Evolutionary conservation across 768 basidiomycete genomes (phyloP).

Genomic region (Leccinum disarticulatum): DNA sequence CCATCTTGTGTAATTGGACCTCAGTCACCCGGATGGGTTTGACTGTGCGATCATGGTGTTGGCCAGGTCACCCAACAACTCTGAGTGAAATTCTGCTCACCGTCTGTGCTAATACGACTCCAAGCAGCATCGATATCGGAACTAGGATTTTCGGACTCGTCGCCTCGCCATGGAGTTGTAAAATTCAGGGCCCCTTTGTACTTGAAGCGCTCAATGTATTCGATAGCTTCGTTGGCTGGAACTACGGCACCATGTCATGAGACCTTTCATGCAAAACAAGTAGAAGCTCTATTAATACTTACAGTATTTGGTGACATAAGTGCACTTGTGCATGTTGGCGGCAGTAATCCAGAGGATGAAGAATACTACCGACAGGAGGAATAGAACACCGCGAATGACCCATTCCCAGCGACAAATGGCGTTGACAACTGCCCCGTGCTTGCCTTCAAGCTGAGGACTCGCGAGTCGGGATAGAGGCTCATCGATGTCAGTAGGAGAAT

Average conservation of each 20-base stretch:
- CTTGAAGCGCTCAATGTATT: conserved; percentile 4
- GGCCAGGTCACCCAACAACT: too few species aligned
- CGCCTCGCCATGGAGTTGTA: conserved; percentile 8
- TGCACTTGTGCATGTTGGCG: background rate
- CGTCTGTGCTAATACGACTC: too few species aligned
- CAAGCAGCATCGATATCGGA: too few species aligned
- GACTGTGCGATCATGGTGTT: too few species aligned
- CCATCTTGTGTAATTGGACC: too few species aligned
- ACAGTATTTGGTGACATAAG: conserved; percentile 6
- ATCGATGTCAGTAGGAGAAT: background rate
- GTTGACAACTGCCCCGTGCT: background rate
- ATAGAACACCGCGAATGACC: background rate
- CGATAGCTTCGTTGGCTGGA: conserved; percentile 11
- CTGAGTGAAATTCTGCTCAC: too few species aligned
- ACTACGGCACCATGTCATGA: background rate
- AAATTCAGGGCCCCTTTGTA: conserved; percentile 8
- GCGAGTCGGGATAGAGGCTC: background rate
- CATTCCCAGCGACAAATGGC: conserved; percentile 1
- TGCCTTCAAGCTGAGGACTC: background rate
- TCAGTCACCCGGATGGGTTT: too few species aligned
- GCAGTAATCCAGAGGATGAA: conserved; percentile 7
- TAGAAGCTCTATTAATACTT: background rate
- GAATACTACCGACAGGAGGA: conserved; percentile 1
- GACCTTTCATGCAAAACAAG: background rate
- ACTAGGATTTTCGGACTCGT: conserved; percentile 5